Evolutionary conservation across 176 grass and related monocot genomes (phyloP).

Genomic region (Thalia dealbata): DNA sequence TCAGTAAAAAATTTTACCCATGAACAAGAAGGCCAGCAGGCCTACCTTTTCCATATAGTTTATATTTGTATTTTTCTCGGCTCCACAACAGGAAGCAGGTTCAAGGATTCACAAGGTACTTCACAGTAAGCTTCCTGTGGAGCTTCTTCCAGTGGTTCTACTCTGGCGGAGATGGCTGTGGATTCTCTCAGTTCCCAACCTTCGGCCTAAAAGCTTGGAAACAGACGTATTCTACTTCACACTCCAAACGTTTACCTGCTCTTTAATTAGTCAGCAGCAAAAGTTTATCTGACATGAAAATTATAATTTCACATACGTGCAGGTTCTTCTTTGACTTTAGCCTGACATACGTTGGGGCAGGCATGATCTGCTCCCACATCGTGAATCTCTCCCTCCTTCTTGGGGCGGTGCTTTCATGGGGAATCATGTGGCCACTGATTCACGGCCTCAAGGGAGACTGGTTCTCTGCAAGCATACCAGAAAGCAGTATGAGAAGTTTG

Average conservation of each 20-base stretch:
- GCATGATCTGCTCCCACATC: constrained; percentile 94
- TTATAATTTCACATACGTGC: constrained; percentile 14
- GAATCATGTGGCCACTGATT: constrained; percentile 95
- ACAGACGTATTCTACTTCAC: constrained; percentile 43
- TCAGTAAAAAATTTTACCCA: no score
- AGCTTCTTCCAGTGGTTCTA: constrained; percentile 99
- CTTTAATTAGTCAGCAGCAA: neutral
- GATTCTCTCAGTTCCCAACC: constrained; percentile 91
- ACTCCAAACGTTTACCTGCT: neutral
- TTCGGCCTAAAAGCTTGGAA: constrained; percentile 90
- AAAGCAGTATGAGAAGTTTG: constrained; percentile 87
- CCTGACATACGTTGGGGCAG: constrained; percentile 90
- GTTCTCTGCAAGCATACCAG: constrained; percentile 61
- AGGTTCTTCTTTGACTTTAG: constrained; percentile 98
- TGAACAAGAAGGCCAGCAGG: no score
- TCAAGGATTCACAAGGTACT: constrained; percentile 67
- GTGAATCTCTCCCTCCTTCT: constrained; percentile 85
- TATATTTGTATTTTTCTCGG: no score
- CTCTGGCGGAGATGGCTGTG: constrained; percentile 71
- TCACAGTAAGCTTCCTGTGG: constrained; percentile 73
- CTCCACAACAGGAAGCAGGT: constrained; percentile 56
- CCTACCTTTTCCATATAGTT: no score
- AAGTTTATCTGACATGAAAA: neutral
- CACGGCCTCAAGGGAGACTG: constrained; percentile 62
- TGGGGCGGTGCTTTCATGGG: constrained; percentile 82